Conservation (phyloP, 2,329 filamentous ascomycete species). For the Mollisia scopiformis region DNA sequence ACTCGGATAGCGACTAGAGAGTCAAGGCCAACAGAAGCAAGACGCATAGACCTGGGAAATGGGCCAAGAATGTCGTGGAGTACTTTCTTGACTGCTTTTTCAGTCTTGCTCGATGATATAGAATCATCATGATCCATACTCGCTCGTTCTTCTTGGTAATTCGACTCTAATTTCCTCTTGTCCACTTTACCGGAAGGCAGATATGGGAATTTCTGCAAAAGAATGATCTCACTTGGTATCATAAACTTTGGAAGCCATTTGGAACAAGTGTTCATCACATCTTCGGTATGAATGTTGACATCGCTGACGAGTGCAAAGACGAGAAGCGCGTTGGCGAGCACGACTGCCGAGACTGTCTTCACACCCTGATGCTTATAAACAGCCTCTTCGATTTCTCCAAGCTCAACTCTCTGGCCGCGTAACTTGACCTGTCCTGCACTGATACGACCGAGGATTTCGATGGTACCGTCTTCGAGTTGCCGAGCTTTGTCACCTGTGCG, state of each 20-base stretch:
- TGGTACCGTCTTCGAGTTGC: constrained; percentile 64
- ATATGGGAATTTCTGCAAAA: constrained; percentile 68
- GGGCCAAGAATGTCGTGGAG: constrained; percentile 31
- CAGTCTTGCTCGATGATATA: constrained; percentile 32
- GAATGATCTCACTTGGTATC: constrained; percentile 75
- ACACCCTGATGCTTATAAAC: constrained; percentile 63
- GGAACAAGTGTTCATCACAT: constrained; percentile 62
- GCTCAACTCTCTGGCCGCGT: constrained; percentile 79
- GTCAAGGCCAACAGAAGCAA: constrained; percentile 64
- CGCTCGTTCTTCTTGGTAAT: constrained; percentile 47
- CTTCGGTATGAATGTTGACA: constrained; percentile 38
- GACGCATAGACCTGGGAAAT: constrained; percentile 39
- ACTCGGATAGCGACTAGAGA: constrained; percentile 66
- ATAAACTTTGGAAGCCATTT: constrained; percentile 83
- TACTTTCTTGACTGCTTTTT: constrained; percentile 20
- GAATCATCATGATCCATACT: constrained; percentile 12
- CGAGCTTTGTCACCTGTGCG: constrained; percentile 83
- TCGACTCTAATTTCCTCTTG: constrained; percentile 61
- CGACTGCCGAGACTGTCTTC: constrained; percentile 66
- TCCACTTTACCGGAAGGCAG: constrained; percentile 86
- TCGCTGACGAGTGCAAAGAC: constrained; percentile 59
- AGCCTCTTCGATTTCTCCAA: constrained; percentile 77
- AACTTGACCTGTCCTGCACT: constrained; percentile 83
- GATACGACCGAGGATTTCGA: constrained; percentile 86
- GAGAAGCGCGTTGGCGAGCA: constrained; percentile 71